A percentile compares a stretch with the other conserved stretches of the same genome.
Conservation (phyloP, 1,284 basidiomycete genomes). For the Farysia itapuensis region DNA sequence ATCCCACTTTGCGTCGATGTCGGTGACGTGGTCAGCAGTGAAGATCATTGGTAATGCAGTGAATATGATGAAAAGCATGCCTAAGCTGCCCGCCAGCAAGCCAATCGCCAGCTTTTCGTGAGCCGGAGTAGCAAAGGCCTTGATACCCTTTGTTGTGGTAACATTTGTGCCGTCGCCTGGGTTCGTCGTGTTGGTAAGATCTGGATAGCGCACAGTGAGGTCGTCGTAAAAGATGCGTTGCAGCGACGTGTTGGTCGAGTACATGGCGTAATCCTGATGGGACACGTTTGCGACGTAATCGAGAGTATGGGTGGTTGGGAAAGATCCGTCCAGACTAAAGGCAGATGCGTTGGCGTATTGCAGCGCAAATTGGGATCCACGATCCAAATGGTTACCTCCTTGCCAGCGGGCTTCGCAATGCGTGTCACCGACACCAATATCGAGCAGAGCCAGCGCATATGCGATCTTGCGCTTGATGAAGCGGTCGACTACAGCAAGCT, state of each 20-base stretch:
- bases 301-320: slow-evolving; percentile 37
- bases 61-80: slow-evolving; percentile 34
- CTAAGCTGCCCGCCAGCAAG: slow-evolving; percentile 42
- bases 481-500: slow-evolving; percentile 34
- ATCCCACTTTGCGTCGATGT: slow-evolving; percentile 25
- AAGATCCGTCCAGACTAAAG: slow-evolving; percentile 19
- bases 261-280: slow-evolving; percentile 48
- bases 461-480: slow-evolving; percentile 34
- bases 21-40: slow-evolving; percentile 32
- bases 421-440: slow-evolving; percentile 32
- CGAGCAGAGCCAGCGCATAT: slow-evolving; percentile 45
- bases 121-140: slow-evolving; percentile 50
- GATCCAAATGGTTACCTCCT: slow-evolving; percentile 51
- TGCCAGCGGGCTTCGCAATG: slow-evolving; percentile 45
- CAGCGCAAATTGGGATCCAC: slow-evolving; percentile 27
- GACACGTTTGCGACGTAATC: slow-evolving; percentile 34
- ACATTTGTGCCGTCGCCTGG: slow-evolving; percentile 35
- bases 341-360: slow-evolving; percentile 30
- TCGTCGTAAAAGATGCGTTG: slow-evolving; percentile 34
- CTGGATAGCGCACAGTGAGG: slow-evolving; percentile 20
- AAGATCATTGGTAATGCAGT: slow-evolving; percentile 49
- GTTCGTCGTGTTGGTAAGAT: slow-evolving; percentile 35
- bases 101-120: slow-evolving; percentile 49
- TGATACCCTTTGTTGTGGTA: slow-evolving; percentile 11
- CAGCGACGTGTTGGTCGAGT: slow-evolving; percentile 29